Evolutionary conservation across 2,329 filamentous ascomycete species (phyloP), one percentile per base, ranked within the genome.

Genomic region (Colletotrichum sp.): DNA sequence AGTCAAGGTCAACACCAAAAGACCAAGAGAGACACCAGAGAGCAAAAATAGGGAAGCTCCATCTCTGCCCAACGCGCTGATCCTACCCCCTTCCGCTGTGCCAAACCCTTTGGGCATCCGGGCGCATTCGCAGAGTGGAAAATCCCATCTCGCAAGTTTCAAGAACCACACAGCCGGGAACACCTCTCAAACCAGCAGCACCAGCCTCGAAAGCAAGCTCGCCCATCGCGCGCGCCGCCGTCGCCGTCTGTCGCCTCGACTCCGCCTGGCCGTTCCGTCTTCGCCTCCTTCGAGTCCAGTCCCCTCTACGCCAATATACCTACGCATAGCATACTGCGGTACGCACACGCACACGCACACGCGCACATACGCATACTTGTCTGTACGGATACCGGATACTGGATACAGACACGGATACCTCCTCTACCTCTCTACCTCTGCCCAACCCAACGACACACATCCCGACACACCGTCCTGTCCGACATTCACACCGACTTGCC

Each of bases 51-150:
- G 55, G 34, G 36, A 64, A 67, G 78, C 77, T 76, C 79, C 79
- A 78, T 84, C 80, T 81, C 82, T 83, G 82, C 83, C 83, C 83
- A 84, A 85, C 83, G 64, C 80, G 83, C 82, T 82, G 83, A 84
- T 85, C 81, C 80, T 77, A 80, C 78, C 66, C 71, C 55, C 80
- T 49, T 57, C 66, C 36, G 39, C 28, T 65, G 57, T 59, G 77
- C 80, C 77, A 39, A 34, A 76, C 71, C 57, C 70, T 73, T 71
- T 76, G 70, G 73, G 70, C 73, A 75, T 75, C 73, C 73, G 73
- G 69, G 69, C 73, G 69, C 72, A 60, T 74, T 65, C 67, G 57
- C 72, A 52, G 52, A 75, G 68, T 71, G 68, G 36, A 24, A 75
- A 71, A 71, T 62, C 72, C 72, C 72, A 67, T 77, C 65, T 76